Conservation (phyloP, 2,329 filamentous ascomycete genomes). For the Scytalidium lignicola region DNA sequence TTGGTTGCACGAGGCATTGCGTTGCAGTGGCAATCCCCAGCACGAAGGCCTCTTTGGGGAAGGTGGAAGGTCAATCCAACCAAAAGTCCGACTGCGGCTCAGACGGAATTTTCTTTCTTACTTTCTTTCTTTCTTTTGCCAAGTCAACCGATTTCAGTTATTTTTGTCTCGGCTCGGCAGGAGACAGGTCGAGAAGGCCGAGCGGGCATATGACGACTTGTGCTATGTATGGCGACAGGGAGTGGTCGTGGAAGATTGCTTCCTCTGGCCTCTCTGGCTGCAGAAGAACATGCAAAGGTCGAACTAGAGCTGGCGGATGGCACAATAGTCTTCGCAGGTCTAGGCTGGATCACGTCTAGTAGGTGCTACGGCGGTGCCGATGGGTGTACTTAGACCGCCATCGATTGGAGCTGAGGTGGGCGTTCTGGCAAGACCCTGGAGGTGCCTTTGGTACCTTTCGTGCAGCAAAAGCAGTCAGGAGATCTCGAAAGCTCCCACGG, state of each 20-base stretch:
- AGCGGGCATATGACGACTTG: neutral
- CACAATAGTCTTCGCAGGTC: neutral
- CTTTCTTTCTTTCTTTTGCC: no score
- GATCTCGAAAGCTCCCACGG: neutral
- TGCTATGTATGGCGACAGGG: neutral
- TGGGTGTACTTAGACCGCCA: neutral
- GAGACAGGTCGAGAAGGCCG: neutral
- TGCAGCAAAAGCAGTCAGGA: neutral
- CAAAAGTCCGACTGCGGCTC: no score
- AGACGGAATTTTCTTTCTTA: no score
- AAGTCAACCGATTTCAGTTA: no score
- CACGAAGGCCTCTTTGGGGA: no score
- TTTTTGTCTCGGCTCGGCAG: neutral
- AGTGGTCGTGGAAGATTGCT: neutral
- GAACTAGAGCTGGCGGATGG: neutral
- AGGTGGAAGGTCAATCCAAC: no score
- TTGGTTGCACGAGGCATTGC: neutral
- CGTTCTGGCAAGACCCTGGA: neutral
- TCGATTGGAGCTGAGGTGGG: neutral
- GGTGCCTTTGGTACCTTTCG: neutral
- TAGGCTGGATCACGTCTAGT: neutral
- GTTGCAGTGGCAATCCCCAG: neutral
- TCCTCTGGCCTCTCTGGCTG: neutral
- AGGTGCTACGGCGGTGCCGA: neutral
- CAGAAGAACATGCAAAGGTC: neutral